A percentile compares a stretch with the other conserved stretches of the same genome.
Conservation (phyloP, 768 basidiomycete genomes). For the Hericium coralloides region DNA sequence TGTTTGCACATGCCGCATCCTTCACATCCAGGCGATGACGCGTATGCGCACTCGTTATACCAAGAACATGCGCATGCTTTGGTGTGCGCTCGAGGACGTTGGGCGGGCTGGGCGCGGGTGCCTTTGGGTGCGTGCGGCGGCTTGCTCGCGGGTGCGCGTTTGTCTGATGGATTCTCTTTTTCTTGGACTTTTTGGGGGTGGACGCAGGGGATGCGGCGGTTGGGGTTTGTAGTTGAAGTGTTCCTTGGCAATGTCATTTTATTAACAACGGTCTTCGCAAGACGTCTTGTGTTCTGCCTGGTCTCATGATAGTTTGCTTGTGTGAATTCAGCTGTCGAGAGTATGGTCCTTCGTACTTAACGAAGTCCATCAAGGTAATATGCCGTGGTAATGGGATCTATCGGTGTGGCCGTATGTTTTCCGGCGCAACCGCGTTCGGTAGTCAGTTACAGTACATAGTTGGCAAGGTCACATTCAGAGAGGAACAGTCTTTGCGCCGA, state of each 20-base stretch:
- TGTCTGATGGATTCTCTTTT: not conserved
- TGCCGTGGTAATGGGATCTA: too few relatives aligned
- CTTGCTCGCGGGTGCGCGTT: not conserved
- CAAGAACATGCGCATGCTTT: conserved; percentile 40
- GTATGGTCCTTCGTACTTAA: too few relatives aligned
- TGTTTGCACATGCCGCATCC: conserved; percentile 68
- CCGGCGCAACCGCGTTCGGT: too few relatives aligned
- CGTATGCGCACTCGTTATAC: conserved; percentile 54
- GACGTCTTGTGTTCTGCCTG: too few relatives aligned
- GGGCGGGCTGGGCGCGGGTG: not conserved
- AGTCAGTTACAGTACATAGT: too few relatives aligned
- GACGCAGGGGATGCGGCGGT: not conserved
- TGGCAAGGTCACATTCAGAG: too few relatives aligned
- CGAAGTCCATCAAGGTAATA: too few relatives aligned
- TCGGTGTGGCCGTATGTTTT: too few relatives aligned
- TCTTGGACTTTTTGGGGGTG: not conserved
- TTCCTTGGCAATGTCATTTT: not conserved
- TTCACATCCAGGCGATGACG: conserved; percentile 69
- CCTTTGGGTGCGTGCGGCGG: not conserved
- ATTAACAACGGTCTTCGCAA: too few relatives aligned
- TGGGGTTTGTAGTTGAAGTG: not conserved
- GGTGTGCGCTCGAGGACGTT: not conserved
- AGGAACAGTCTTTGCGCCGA: too few relatives aligned
- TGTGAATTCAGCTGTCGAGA: too few relatives aligned
- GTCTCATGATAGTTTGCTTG: too few relatives aligned